Percentiles rank a stretch among this genome's conserved stretches.
phyloP scores from a whole-genome alignment of 169 alveolate genomes.

The Theileria sp. region DNA sequence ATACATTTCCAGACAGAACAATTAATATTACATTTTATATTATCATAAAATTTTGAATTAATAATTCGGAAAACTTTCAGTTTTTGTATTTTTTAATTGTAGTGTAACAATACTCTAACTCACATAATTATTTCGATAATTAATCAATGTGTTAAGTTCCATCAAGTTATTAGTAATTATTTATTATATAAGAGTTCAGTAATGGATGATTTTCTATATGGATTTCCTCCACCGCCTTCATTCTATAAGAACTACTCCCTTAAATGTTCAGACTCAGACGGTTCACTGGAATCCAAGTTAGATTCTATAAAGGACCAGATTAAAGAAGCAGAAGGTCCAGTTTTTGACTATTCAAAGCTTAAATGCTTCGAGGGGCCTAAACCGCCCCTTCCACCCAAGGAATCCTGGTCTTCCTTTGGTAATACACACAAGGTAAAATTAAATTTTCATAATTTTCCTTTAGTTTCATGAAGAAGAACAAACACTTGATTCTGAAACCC shows the following conservation, averaged over 20 bases:
- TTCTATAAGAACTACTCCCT: constrained; percentile 66
- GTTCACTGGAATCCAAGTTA: constrained; percentile 7
- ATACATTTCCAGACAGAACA: neutral
- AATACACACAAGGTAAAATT: constrained; percentile 41
- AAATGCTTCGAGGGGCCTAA: constrained; percentile 40
- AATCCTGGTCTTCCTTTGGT: constrained; percentile 67
- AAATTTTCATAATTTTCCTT: neutral
- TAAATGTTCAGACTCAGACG: constrained; percentile 13
- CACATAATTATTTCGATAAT: neutral
- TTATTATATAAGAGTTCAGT: too few species aligned
- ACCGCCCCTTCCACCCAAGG: constrained; percentile 65
- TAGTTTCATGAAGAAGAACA: constrained; percentile 23
- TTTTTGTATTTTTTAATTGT: neutral
- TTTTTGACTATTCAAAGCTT: neutral
- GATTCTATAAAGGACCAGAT: neutral
- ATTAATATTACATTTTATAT: too few species aligned
- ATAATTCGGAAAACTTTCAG: neutral
- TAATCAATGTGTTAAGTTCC: neutral
- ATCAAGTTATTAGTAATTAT: neutral
- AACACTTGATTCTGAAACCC: constrained; percentile 71
- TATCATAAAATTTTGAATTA: too few species aligned
- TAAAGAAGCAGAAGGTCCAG: neutral
- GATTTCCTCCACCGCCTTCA: constrained; percentile 78
- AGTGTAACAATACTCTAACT: neutral
- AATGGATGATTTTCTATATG: constrained; percentile 62